These are phyloP conservation scores for Dacryopinax primogenitus DNA, from an alignment of 768 basidiomycete genomes.

Conservation along the genomic window DNA sequence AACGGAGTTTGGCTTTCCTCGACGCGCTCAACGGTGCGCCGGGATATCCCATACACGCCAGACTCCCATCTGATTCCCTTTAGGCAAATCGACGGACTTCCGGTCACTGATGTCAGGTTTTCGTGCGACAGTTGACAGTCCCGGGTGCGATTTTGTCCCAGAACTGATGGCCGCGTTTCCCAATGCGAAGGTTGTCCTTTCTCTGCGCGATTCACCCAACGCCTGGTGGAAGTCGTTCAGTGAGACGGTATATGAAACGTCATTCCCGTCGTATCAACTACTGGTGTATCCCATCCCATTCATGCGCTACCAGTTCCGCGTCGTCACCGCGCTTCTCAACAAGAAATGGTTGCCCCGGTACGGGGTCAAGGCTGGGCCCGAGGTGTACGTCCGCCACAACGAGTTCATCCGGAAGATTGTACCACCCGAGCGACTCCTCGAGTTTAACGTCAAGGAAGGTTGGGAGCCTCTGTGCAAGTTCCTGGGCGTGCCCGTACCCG, in stretches of 20 bases:
- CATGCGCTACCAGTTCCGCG: neutral
- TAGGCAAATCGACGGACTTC: neutral
- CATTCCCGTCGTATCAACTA: neutral
- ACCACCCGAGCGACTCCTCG: neutral
- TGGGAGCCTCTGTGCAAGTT: constrained; percentile 10
- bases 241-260: neutral
- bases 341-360: neutral
- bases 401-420: neutral
- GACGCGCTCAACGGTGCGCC: neutral
- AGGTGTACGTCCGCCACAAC: neutral
- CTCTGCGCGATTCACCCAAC: neutral
- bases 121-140: neutral
- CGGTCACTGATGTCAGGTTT: neutral
- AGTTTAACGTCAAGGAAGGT: constrained; percentile 5
- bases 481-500: neutral
- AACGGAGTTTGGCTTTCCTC: neutral
- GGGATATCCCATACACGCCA: neutral
- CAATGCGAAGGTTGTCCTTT: neutral
- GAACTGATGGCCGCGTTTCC: constrained; percentile 5
- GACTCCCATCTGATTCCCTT: no score
- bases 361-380: neutral
- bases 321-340: neutral
- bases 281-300: neutral
- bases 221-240: neutral
- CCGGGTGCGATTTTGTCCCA: neutral